These are phyloP conservation scores for Psilocybe tampanensis DNA, from an alignment of 768 basidiomycete genomes.

Conservation along the genomic window DNA sequence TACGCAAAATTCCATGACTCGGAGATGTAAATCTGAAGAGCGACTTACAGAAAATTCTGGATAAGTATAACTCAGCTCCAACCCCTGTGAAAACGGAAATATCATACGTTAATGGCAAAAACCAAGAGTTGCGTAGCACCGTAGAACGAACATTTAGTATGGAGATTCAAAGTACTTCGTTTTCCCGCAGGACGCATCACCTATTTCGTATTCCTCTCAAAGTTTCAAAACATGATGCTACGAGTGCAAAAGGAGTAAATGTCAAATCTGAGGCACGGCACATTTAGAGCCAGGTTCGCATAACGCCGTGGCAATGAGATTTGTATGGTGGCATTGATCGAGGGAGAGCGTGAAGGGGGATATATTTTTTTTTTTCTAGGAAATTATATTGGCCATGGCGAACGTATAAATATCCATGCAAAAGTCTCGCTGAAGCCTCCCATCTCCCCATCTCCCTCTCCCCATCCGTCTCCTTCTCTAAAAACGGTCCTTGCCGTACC, in stretches of 20 bases:
- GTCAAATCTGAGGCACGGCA: neutral
- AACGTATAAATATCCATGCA: constrained; percentile 1
- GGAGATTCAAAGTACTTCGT: no score
- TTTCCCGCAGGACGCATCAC: neutral
- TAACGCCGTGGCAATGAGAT: neutral
- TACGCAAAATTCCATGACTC: no score
- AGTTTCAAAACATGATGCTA: constrained; percentile 4
- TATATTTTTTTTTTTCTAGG: neutral
- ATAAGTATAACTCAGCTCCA: no score
- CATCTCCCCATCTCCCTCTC: neutral
- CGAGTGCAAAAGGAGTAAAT: neutral
- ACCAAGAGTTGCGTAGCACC: no score
- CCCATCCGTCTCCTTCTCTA: neutral
- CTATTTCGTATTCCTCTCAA: neutral
- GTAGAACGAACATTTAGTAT: no score
- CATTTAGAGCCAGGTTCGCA: neutral
- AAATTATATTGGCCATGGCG: neutral
- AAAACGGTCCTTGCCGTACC: neutral
- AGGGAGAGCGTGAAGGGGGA: neutral
- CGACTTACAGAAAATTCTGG: no score
- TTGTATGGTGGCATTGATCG: neutral
- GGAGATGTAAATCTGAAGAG: no score
- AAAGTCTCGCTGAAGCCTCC: neutral
- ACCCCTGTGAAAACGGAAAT: no score
- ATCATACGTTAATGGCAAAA: no score